Conservation (phyloP, 208 protist genomes). For the Crithidia mellificae region DNA sequence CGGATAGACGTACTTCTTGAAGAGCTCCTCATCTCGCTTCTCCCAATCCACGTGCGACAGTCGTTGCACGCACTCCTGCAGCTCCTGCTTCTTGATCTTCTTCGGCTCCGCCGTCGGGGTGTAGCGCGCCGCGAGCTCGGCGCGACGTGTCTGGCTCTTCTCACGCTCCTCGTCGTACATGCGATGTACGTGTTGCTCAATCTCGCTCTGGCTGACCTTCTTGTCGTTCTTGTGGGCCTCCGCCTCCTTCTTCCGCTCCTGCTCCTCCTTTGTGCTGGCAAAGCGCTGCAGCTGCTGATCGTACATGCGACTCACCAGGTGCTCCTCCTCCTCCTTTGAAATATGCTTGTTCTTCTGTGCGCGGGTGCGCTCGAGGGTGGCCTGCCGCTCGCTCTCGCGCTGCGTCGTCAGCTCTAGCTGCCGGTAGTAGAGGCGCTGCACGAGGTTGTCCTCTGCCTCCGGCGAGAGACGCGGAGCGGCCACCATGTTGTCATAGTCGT, state of each 20-base stretch:
- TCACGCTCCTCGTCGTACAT: constrained; percentile 80
- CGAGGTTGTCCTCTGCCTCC: constrained; percentile 63
- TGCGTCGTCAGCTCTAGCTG: constrained; percentile 71
- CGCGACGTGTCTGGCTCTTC: constrained; percentile 46
- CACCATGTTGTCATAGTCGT: constrained; percentile 29
- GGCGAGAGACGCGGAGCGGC: constrained; percentile 39
- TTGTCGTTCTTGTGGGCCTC: constrained; percentile 67
- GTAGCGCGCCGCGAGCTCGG: constrained; percentile 66
- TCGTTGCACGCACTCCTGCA: constrained; percentile 68
- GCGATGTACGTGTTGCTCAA: constrained; percentile 77
- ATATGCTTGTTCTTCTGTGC: constrained; percentile 43
- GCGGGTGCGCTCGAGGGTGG: constrained; percentile 42
- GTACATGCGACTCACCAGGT: constrained; percentile 75
- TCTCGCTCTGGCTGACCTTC: constrained; percentile 60
- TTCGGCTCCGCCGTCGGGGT: constrained; percentile 50
- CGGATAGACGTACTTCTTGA: constrained; percentile 87
- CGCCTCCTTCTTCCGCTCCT: constrained; percentile 53
- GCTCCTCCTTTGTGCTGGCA: constrained; percentile 52
- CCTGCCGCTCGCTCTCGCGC: constrained; percentile 62
- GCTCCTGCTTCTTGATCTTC: constrained; percentile 68
- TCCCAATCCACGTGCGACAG: constrained; percentile 79
- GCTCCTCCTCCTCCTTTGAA: constrained; percentile 51
- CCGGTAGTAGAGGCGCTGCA: constrained; percentile 79
- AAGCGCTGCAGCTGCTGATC: constrained; percentile 82
- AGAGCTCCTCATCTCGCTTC: constrained; percentile 81